These are phyloP conservation scores for Myriosclerotinia duriaeana DNA, from an alignment of 2,329 filamentous ascomycete species.

Conservation along the genomic window DNA sequence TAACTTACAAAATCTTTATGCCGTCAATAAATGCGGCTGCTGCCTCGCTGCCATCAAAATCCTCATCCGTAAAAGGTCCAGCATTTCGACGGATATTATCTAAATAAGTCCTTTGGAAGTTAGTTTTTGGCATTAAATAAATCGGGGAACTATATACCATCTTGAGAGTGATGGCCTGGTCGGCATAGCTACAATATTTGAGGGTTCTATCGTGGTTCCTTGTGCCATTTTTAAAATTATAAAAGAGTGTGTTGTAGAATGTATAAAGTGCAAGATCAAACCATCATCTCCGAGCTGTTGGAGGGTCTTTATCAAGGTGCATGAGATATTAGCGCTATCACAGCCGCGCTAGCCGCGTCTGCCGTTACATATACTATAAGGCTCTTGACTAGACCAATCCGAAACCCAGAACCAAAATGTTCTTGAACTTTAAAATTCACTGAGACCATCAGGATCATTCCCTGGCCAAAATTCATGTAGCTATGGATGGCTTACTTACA, in stretches of 20 bases:
- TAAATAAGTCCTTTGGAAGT: conserved; percentile 71
- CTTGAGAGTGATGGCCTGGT: conserved; percentile 16
- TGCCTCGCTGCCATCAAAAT: conserved; percentile 48
- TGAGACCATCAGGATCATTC: neutral
- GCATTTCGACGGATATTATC: conserved; percentile 73
- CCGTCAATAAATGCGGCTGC: conserved; percentile 58
- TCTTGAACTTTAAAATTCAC: conserved; percentile 1
- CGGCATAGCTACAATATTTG: neutral
- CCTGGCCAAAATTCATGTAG: conserved; percentile 30
- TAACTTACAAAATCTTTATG: conserved; percentile 69
- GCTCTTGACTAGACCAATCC: neutral
- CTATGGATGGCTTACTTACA: conserved; percentile 51
- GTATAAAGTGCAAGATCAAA: neutral
- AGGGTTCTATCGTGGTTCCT: neutral
- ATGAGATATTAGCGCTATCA: conserved; percentile 25
- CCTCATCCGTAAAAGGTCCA: conserved; percentile 79
- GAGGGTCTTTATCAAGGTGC: conserved; percentile 28
- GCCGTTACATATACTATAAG: neutral
- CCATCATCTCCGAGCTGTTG: neutral
- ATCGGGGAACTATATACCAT: conserved; percentile 30
- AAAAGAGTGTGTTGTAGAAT: neutral
- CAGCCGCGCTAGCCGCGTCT: conserved; percentile 19
- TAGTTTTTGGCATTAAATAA: conserved; percentile 2
- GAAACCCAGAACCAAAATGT: neutral
- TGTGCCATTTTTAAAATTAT: neutral